These are phyloP conservation scores for Hanseniaspora lindneri DNA, from an alignment of 805 yeast genomes.

Conservation along the genomic window DNA sequence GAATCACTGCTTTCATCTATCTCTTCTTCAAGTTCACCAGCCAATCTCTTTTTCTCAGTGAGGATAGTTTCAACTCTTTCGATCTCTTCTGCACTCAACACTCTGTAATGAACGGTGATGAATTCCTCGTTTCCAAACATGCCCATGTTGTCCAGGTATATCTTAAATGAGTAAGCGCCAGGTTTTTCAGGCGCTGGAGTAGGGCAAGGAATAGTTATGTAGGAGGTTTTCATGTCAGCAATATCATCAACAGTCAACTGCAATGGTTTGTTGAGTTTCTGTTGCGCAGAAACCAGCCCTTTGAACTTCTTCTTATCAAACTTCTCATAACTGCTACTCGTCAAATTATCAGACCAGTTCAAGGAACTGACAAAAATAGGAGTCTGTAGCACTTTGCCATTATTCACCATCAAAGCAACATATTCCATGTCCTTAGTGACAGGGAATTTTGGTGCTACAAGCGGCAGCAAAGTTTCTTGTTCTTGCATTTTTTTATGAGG, in stretches of 20 bases:
- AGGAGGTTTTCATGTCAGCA: constrained; percentile 8
- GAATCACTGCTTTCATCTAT: constrained; percentile 39
- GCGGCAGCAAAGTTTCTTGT: constrained; percentile 57
- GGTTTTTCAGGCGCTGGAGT: constrained; percentile 12
- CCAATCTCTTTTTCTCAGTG: constrained; percentile 19
- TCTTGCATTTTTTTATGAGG: constrained; percentile 51
- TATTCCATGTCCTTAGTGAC: constrained; percentile 39
- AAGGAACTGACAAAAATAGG: constrained; percentile 32
- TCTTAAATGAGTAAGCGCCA: constrained; percentile 8
- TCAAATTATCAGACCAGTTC: constrained; percentile 24
- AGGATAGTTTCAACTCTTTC: neutral
- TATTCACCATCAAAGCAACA: constrained; percentile 58
- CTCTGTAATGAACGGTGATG: constrained; percentile 41
- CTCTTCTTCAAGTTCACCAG: constrained; percentile 31
- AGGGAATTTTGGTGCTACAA: constrained; percentile 72
- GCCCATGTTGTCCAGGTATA: constrained; percentile 32
- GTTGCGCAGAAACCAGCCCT: constrained; percentile 18
- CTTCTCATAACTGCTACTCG: constrained; percentile 16
- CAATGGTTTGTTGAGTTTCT: neutral
- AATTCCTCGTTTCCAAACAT: constrained; percentile 44
- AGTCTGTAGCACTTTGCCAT: constrained; percentile 63
- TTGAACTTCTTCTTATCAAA: constrained; percentile 23
- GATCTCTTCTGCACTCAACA: constrained; percentile 26
- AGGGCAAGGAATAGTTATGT: constrained; percentile 11
- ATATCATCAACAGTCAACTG: neutral